phyloP scores from a whole-genome alignment of 2,329 filamentous ascomycete genomes.

The Diplodia mutila region DNA sequence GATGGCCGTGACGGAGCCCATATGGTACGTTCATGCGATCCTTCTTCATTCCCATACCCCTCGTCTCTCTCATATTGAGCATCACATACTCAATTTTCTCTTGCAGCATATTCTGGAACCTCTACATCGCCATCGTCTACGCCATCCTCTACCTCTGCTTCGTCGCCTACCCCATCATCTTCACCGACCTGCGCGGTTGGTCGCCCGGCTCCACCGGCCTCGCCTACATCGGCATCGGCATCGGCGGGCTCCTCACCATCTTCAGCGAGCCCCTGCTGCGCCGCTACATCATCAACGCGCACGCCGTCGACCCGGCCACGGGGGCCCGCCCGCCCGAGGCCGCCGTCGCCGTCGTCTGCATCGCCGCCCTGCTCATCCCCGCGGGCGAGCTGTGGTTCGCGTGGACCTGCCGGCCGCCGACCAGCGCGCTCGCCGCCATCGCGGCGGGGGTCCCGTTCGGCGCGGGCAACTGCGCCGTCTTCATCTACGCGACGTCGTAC shows the following conservation, averaged over 20 bases:
- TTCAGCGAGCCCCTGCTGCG: slow-evolving; percentile 65
- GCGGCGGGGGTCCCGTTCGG: slow-evolving; percentile 80
- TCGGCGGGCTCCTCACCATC: slow-evolving; percentile 52
- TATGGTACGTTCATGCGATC: slow-evolving; percentile 59
- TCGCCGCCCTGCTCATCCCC: slow-evolving; percentile 74
- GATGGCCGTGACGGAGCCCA: slow-evolving; percentile 80
- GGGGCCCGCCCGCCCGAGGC: slow-evolving; percentile 77
- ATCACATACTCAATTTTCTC: too few species aligned
- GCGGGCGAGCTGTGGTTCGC: slow-evolving; percentile 69
- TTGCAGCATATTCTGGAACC: slow-evolving; percentile 74
- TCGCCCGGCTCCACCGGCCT: slow-evolving; percentile 71
- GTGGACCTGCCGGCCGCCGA: slow-evolving; percentile 61
- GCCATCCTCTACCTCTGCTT: slow-evolving; percentile 89
- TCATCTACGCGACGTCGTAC: slow-evolving; percentile 84
- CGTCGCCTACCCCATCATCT: slow-evolving; percentile 86
- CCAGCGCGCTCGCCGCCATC: slow-evolving; percentile 82
- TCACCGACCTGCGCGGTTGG: slow-evolving; percentile 77
- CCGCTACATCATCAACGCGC: slow-evolving; percentile 70
- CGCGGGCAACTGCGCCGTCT: slow-evolving; percentile 73
- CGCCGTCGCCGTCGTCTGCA: slow-evolving; percentile 77
- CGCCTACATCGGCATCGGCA: slow-evolving; percentile 73
- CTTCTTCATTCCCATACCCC: neutral
- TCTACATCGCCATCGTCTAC: slow-evolving; percentile 77
- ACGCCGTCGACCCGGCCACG: slow-evolving; percentile 74
- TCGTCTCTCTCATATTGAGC: neutral